Evolutionary conservation across 768 basidiomycete genomes (phyloP).

Genomic region (Clitopilus passeckerianus): DNA sequence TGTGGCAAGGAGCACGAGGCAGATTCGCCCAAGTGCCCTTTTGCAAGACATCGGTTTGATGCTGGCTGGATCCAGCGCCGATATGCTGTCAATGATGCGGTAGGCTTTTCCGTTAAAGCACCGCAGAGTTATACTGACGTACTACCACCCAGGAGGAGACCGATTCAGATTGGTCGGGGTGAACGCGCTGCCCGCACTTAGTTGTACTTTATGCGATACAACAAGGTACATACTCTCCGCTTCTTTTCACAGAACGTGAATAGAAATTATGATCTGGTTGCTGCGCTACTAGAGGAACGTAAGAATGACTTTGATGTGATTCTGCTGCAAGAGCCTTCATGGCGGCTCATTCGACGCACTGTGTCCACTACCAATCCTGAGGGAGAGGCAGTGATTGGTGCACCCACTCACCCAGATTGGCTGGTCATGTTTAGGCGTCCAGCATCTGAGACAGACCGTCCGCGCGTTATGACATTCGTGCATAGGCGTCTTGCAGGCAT

Average conservation of each 20-base stretch:
- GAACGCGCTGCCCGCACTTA: not conserved
- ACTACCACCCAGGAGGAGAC: not conserved
- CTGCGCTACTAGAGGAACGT: not conserved
- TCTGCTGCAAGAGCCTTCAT: not conserved
- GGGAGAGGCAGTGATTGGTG: not conserved
- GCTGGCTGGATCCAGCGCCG: not conserved
- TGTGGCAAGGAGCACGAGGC: not conserved
- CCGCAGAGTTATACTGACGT: not conserved
- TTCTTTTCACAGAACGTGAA: not conserved
- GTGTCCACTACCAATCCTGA: not conserved
- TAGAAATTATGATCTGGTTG: not conserved
- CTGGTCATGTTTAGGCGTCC: not conserved
- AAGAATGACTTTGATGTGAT: not conserved
- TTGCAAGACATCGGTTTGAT: not conserved
- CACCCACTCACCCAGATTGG: not conserved
- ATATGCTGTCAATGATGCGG: not conserved
- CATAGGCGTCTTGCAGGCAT: not conserved
- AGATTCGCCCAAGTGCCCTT: not conserved
- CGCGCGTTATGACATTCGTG: not conserved
- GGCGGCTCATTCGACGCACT: not conserved
- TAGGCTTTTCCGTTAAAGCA: not conserved
- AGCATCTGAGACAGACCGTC: not conserved
- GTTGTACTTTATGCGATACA: not conserved
- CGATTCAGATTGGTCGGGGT: not conserved
- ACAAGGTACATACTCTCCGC: not conserved